Evolutionary conservation across 169 alveolate genomes (phyloP).

Genomic region (Eimeria nieschulzi): DNA sequence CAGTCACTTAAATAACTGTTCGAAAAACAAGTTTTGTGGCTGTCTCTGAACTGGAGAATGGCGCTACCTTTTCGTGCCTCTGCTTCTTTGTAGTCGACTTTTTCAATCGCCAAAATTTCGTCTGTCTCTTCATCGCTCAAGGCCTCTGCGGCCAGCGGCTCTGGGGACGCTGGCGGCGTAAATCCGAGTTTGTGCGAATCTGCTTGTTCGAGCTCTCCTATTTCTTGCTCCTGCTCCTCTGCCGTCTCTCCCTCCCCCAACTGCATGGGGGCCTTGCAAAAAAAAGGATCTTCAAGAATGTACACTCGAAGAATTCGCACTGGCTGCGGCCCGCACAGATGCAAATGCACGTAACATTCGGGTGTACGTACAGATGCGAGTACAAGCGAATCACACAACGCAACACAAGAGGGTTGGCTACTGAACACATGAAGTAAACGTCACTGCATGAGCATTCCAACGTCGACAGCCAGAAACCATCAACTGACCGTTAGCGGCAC

Average conservation of each 20-base stretch:
- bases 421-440: no score
- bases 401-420: no score
- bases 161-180: conserved; percentile 51
- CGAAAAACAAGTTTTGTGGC: background rate
- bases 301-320: conserved; percentile 90
- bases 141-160: conserved; percentile 68
- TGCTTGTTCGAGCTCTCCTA: conserved; percentile 27
- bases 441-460: no score
- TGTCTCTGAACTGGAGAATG: no score
- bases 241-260: conserved; percentile 37
- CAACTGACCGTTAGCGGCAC: conserved; percentile 81
- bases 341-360: no score
- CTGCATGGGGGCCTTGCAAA: conserved; percentile 84
- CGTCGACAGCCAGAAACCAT: background rate
- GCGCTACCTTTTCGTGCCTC: conserved; percentile 72
- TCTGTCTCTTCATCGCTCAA: conserved; percentile 53
- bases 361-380: background rate
- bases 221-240: conserved; percentile 26
- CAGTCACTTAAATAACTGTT: no score
- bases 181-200: conserved; percentile 4
- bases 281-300: conserved; percentile 92
- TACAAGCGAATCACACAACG: no score
- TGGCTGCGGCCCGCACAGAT: conserved; percentile 76
- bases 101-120: conserved; percentile 68
- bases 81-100: conserved; percentile 80